Evolutionary conservation across 257 asterid species (phyloP), one percentile per base, ranked within the genome.

Genomic region (Solanum bukasovii): DNA sequence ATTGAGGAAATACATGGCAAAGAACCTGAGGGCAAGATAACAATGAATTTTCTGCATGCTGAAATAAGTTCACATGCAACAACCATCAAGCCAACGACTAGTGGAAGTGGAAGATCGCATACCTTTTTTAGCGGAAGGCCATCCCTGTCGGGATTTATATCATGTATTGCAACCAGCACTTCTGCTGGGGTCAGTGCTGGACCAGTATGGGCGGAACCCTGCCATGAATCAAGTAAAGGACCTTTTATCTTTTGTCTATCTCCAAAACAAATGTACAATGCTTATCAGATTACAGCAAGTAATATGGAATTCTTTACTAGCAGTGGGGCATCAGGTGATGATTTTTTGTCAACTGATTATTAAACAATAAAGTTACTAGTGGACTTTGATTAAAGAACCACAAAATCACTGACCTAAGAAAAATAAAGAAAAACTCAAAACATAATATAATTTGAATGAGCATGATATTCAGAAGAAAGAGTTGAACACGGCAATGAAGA

Each of bases 121-220:
- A 96, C 99, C 99, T 97, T 97, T 92, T 96, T 97, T 35, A 97
- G 95, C 49, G 98, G 98, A 87, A 97, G 92, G 82, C 93, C 92
- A 89, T 95, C 99, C 93, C 90, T 94, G 87, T 97, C 99, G 12
- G 99, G 98, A 91, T 93, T 91, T 86, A 96, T 94, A 89, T 94
- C 99, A 92, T 97, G 99, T 89, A 97, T 95, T 85, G 99, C 99
- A 84, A 96, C 99, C 96, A 97, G 91, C 56, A 97, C 99, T 92
- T 97, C 99, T 25, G 91, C 98, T 59, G 99, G 99, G 29, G 98
- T 96, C 91, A 97, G 91, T 88, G 99, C 99, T 87, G 99, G 99
- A 91, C 99, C 99, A 20, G 98, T 84, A 87, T 95, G 98, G 87
- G 99, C 98, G 49, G 99, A 91, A 88, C 99, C 99, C 99, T 97